Evolutionary conservation across 2,329 filamentous ascomycete genomes (phyloP), one percentile per base, ranked within the genome.

Genomic region (Hymenoscyphus salicellus): DNA sequence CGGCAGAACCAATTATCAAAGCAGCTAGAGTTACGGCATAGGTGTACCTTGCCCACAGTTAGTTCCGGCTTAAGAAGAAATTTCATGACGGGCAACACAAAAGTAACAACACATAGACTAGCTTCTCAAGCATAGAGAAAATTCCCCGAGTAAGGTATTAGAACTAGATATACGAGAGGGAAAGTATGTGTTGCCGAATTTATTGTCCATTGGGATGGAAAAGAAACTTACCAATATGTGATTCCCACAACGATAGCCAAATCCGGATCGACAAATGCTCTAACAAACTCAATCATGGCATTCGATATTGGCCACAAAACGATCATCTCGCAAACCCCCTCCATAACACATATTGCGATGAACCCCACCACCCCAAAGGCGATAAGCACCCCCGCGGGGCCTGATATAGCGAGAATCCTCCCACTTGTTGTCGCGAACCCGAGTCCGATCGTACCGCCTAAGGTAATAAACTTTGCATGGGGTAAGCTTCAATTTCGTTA

Each of bases 241-340:
- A 77, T 66, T 8, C 76, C 76, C 7, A 77, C 71, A 8, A 74
- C 70, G 17, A 73, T 73, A 0, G 75, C 77, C 11, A 78, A 52
- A 36, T 78, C 77, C 41, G 68, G 66, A 59, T 79, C 77, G 8
- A 78, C 76, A 64, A 78, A 78, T 10, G 71, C 70, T 16, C 72
- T 65, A 4, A 78, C 74, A 55, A 75, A 78, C 55, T 77, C 73
- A 14, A 75, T 72, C 38, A 78, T 67, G 8, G 64, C 64, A 64
- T 66, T 66, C 14, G 64, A 61, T 23, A 66, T 66, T 5, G 64
- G 64, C 61, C 62, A 64, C n/a, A 61, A 28, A 32, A 59, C 62
- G 28, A 66, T 64, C 64, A 66, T 66, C 30, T 66, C 64, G n/a
- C 58, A 58, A 10, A 66, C 57, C 0, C 64, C 64, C 32, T 66